phyloP scores from a whole-genome alignment of 495 filamentous ascomycete species.

The Thermochaetoides thermophila region DNA sequence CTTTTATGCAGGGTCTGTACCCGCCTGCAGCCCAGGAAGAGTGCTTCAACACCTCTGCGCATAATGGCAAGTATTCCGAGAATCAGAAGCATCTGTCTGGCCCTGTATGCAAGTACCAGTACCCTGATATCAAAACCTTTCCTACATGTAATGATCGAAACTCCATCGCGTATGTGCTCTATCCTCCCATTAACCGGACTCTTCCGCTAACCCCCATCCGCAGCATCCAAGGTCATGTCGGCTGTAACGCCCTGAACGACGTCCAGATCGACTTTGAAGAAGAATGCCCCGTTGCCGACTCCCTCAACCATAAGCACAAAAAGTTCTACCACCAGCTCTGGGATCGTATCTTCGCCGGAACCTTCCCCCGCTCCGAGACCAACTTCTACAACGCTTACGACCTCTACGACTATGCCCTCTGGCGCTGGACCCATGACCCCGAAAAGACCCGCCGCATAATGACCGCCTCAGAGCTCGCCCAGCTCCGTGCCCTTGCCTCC shows the following conservation, averaged over 20 bases:
- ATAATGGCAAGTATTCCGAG: too few relatives aligned
- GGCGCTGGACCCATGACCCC: constrained; percentile 23
- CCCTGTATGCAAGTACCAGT: constrained; percentile 28
- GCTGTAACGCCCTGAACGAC: neutral
- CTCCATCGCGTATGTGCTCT: constrained; percentile 26
- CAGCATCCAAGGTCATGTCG: accelerated
- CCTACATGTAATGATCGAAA: constrained; percentile 15
- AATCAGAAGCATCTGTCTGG: too few relatives aligned
- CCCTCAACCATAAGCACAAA: constrained; percentile 15
- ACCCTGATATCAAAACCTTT: constrained; percentile 21
- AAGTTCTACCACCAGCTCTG: constrained; percentile 23
- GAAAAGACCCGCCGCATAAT: constrained; percentile 10
- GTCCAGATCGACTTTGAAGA: too few relatives aligned
- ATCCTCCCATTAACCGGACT: too few relatives aligned
- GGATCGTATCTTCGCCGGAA: constrained; percentile 14
- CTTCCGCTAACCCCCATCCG: too few relatives aligned
- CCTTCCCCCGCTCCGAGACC: constrained; percentile 12
- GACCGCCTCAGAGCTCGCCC: constrained; percentile 7
- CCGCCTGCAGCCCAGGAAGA: constrained; percentile 19
- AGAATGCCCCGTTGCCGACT: neutral
- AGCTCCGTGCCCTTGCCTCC: constrained; percentile 19
- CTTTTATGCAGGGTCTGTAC: constrained; percentile 31
- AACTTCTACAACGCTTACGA: constrained; percentile 28
- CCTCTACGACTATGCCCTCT: constrained; percentile 30
- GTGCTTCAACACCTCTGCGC: too few relatives aligned